phyloP scores from a whole-genome alignment of 2,329 filamentous ascomycete genomes.

The Fusarium staphyleae region DNA sequence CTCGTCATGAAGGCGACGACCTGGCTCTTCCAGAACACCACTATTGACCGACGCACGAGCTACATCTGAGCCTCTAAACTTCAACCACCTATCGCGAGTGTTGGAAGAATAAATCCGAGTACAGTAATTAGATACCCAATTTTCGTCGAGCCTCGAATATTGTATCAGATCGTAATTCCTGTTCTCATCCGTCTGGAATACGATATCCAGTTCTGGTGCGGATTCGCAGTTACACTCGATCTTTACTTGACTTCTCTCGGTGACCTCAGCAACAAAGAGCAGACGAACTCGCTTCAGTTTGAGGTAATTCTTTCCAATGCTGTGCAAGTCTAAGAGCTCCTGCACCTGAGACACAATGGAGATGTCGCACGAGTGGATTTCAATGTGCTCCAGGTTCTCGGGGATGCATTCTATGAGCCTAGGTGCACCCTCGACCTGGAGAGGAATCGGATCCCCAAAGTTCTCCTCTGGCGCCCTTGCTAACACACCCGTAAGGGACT shows the following conservation, averaged over 20 bases:
- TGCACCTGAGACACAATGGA: slow-evolving; percentile 5
- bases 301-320: not conserved
- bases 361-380: slow-evolving; percentile 16
- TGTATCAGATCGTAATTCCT: not conserved
- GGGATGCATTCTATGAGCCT: slow-evolving; percentile 10
- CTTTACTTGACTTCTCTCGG: not conserved
- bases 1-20: not conserved
- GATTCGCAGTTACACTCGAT: not conserved
- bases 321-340: slow-evolving; percentile 2
- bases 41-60: not conserved
- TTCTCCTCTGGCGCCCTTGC: not conserved
- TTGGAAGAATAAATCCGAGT: not conserved
- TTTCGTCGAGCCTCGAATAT: not conserved
- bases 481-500: slow-evolving; percentile 1
- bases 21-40: slow-evolving; percentile 1
- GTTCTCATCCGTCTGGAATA: slow-evolving; percentile 4
- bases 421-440: not conserved
- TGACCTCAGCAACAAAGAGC: slow-evolving; percentile 1
- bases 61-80: not conserved
- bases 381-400: slow-evolving; percentile 8
- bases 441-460: not conserved
- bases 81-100: slow-evolving; percentile 1
- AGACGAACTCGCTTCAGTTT: slow-evolving; percentile 2
- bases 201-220: not conserved
- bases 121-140: not conserved